Evolutionary conservation across 768 basidiomycete genomes (phyloP).

Genomic region (Filobasidium floriforme): DNA sequence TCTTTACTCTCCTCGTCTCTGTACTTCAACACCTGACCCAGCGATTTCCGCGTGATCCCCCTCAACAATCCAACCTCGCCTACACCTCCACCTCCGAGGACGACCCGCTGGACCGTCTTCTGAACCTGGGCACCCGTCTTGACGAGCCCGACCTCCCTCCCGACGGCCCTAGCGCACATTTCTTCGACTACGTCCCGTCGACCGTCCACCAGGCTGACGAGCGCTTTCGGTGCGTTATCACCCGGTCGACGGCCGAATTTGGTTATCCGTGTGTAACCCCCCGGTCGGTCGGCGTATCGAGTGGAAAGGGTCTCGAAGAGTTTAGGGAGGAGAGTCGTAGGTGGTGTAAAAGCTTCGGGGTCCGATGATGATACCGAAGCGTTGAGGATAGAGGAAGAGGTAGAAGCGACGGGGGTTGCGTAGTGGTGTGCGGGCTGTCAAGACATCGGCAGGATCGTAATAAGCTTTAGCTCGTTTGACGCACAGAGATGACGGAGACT

Average conservation of each 20-base stretch:
- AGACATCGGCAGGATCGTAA: constrained; percentile 14
- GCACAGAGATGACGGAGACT: constrained; percentile 10
- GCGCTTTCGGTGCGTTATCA: constrained; percentile 86
- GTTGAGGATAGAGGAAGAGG: constrained; percentile 13
- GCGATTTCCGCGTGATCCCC: constrained; percentile 28
- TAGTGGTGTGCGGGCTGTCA: constrained; percentile 23
- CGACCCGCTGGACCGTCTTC: background rate
- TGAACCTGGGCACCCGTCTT: constrained; percentile 10
- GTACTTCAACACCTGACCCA: constrained; percentile 36
- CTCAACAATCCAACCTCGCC: constrained; percentile 25
- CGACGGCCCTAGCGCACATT: constrained; percentile 77
- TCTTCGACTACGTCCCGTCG: constrained; percentile 80
- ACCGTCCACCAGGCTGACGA: constrained; percentile 91
- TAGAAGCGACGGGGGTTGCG: constrained; percentile 4
- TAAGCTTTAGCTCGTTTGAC: background rate
- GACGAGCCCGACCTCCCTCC: constrained; percentile 58
- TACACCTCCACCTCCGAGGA: constrained; percentile 11
- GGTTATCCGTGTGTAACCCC: constrained; percentile 92
- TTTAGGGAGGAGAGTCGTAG: constrained; percentile 55
- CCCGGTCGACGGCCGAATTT: constrained; percentile 81
- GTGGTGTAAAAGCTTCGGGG: constrained; percentile 38
- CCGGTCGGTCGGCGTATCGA: constrained; percentile 72
- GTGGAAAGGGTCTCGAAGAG: constrained; percentile 70
- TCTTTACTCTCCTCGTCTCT: constrained; percentile 27
- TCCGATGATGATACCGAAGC: constrained; percentile 6